Evolutionary conservation across 148 eudicot genomes (phyloP), one percentile per base, ranked within the genome.

Genomic region (Vaccinium darrowii): DNA sequence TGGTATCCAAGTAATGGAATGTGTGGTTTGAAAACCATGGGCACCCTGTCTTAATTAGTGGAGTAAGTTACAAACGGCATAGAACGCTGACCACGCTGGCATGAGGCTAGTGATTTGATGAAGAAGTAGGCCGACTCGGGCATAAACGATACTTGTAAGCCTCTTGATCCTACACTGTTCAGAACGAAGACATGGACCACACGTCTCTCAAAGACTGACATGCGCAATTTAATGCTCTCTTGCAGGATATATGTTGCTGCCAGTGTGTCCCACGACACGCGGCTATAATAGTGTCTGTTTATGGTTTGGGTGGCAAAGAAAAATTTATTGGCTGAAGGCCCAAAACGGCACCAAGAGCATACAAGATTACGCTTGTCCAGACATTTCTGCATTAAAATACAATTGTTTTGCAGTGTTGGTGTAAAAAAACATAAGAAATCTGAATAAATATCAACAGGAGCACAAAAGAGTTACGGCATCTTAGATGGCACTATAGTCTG

Each of bases 291-390:
- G 39, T 36, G 39, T 27, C n/a, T 19, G 33, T 30, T 27, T 25
- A 30, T 36, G 81, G 11, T 54, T 79, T 54, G n/a, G 39, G 54
- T 19, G 51, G 82, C 11, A 81, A 18, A n/a, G 8, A 65, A 62
- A 65, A 2, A 65, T 14, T 43, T 30, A 27, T 52, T 0, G 7
- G 47, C 47, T 43, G 47, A 43, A 43, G 47, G 47, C 47, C 50
- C 69, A 80, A 82, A 81, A 71, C 7, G 16, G 16, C 73, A 50
- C 54, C 25, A 43, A 67, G 76, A 51, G n/a, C 51, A 82, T 82
- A 49, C 39, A 43, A 67, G 60, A 51, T 16, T 25, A 82, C 54
- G 30, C 18, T 54, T 7, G 23, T 30, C 16, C 51, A 33, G 47
- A 15, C 50, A 69, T 69, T 82, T 67, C 14, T 25, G 23, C 18